These are phyloP conservation scores for Paramecium pentaurelia DNA, from an alignment of 73 alveolate genomes.

Conservation along the genomic window DNA sequence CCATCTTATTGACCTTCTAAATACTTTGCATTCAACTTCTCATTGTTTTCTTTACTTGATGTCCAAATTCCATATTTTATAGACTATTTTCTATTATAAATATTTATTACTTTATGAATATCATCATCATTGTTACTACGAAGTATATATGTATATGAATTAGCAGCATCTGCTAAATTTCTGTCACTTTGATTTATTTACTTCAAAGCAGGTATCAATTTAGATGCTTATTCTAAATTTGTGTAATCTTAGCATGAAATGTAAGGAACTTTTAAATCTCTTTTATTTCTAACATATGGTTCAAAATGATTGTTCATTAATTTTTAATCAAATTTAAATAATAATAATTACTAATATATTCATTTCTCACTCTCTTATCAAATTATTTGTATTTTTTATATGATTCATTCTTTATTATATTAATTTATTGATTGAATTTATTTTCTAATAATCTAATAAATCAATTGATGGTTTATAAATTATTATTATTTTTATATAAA, in stretches of 20 bases:
- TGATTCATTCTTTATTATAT: background rate
- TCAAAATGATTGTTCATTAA: conserved; percentile 27
- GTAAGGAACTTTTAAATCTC: conserved; percentile 41
- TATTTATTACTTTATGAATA: conserved; percentile 37
- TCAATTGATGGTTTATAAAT: background rate
- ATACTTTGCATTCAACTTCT: conserved; percentile 33
- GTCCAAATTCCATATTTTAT: conserved; percentile 64
- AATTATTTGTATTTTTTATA: background rate
- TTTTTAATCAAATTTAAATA: background rate
- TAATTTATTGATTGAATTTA: background rate
- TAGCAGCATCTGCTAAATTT: conserved; percentile 29
- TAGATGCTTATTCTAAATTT: background rate
- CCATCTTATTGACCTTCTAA: conserved; percentile 6
- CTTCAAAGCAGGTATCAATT: conserved; percentile 43
- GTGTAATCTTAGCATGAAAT: conserved; percentile 36
- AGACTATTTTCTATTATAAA: conserved; percentile 1
- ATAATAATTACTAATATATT: background rate
- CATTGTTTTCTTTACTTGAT: conserved; percentile 51
- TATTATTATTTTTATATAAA: background rate
- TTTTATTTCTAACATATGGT: conserved; percentile 43
- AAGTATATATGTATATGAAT: conserved; percentile 45
- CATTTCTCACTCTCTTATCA: background rate
- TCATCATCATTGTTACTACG: conserved; percentile 63
- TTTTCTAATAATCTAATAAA: background rate
- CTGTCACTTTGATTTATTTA: background rate